These are phyloP conservation scores for Hippophae tibetana DNA, from an alignment of 306 rosid genomes.

Conservation along the genomic window DNA sequence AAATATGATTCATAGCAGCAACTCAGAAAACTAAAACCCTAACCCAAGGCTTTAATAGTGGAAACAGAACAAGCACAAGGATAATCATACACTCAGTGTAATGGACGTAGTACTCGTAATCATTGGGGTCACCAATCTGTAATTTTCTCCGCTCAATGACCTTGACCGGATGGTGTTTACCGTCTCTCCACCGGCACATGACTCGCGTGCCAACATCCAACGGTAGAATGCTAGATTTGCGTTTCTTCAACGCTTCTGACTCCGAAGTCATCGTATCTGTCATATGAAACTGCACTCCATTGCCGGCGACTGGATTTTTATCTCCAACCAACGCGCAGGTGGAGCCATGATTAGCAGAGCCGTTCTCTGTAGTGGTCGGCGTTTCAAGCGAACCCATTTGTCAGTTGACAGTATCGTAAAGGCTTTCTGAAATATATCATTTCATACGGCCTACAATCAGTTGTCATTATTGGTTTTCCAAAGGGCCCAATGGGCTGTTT, in stretches of 20 bases:
- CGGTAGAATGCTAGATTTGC: conserved; percentile 54
- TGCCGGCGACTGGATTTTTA: conserved; percentile 22
- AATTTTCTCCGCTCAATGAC: conserved; percentile 85
- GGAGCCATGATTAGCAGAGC: conserved; percentile 22
- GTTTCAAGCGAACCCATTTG: conserved; percentile 72
- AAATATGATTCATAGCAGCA: not conserved
- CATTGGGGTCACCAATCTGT: conserved; percentile 27
- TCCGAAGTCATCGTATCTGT: conserved; percentile 19
- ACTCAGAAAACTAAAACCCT: conserved; percentile 30
- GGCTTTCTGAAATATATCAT: not conserved
- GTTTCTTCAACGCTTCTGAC: conserved; percentile 38
- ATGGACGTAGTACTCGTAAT: conserved; percentile 95
- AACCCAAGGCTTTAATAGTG: conserved; percentile 11
- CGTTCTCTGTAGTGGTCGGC: conserved; percentile 45
- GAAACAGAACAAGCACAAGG: not conserved
- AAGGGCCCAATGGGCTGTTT: too few species aligned
- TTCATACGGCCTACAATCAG: too few species aligned
- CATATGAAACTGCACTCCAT: too few species aligned
- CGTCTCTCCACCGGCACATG: conserved; percentile 98
- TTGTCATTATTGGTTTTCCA: too few species aligned
- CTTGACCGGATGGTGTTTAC: conserved; percentile 79
- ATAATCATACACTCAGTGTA: conserved; percentile 86
- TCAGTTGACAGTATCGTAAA: not conserved
- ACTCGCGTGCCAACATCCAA: conserved; percentile 93
- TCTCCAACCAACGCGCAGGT: conserved; percentile 19